These are phyloP conservation scores for Suillus discolor DNA, from an alignment of 768 basidiomycete genomes.

Conservation along the genomic window DNA sequence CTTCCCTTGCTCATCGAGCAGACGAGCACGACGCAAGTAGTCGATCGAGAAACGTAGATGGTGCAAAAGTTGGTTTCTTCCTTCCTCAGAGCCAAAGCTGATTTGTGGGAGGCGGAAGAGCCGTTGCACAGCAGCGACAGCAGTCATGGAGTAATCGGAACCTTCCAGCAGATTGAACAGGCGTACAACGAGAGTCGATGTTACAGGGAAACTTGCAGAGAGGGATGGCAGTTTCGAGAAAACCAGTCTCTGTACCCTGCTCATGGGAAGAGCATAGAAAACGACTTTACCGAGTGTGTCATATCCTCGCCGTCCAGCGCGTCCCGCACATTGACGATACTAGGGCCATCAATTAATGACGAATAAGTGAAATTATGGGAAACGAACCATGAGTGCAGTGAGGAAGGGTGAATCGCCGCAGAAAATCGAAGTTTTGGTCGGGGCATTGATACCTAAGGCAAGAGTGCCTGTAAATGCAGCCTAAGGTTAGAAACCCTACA, in stretches of 20 bases:
- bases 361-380: neutral
- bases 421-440: constrained; percentile 66
- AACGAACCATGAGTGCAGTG: constrained; percentile 59
- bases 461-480: constrained; percentile 51
- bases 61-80: constrained; percentile 59
- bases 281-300: constrained; percentile 72
- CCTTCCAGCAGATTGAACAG: constrained; percentile 70
- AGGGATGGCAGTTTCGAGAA: constrained; percentile 65
- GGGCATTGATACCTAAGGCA: constrained; percentile 77
- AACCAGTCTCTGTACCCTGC: constrained; percentile 63
- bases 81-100: constrained; percentile 56
- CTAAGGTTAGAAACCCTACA: constrained; percentile 4
- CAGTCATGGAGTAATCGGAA: constrained; percentile 50
- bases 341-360: constrained; percentile 24
- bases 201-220: constrained; percentile 67
- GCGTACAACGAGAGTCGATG: constrained; percentile 64
- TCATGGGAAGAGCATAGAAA: constrained; percentile 68
- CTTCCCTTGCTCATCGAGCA: constrained; percentile 55
- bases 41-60: constrained; percentile 73
- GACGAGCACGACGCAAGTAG: constrained; percentile 58
- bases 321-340: constrained; percentile 76
- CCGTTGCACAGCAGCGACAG: constrained; percentile 51
- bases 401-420: constrained; percentile 62
- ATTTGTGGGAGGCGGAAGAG: constrained; percentile 61
- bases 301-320: constrained; percentile 73